Conservation (phyloP, 176 grass and related monocot genomes). For the Oryza longistaminata region DNA sequence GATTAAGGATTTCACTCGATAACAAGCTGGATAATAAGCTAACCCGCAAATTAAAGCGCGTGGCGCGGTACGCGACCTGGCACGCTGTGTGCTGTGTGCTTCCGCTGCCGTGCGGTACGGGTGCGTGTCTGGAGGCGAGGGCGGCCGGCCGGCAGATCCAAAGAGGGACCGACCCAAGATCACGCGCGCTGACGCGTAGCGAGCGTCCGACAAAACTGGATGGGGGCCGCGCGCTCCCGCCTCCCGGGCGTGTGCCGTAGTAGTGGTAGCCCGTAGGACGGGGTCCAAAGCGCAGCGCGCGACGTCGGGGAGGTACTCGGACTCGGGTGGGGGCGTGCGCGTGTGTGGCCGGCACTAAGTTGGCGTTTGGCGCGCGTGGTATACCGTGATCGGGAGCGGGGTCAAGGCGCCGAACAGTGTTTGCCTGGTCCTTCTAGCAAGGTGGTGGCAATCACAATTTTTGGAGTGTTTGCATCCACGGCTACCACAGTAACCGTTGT, state of each 20-base stretch:
- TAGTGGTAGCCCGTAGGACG: neutral
- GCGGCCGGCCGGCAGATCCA: slow-evolving; percentile 40
- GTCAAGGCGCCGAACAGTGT: neutral
- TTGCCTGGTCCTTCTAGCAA: too few relatives aligned
- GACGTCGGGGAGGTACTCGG: neutral
- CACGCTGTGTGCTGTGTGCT: neutral
- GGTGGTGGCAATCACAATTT: too few relatives aligned
- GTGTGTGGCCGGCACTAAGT: slow-evolving; percentile 30
- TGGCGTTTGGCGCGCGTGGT: slow-evolving; percentile 16
- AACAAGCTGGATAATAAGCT: too few relatives aligned
- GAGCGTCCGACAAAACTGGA: neutral
- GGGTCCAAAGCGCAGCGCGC: slow-evolving; percentile 12
- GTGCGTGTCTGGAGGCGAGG: neutral
- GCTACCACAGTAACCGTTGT: too few relatives aligned
- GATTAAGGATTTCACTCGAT: too few relatives aligned
- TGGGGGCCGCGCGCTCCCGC: neutral
- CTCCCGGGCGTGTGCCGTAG: neutral
- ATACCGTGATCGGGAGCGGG: neutral
- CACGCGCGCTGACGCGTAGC: neutral
- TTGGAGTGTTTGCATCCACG: too few relatives aligned
- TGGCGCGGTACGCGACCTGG: neutral
- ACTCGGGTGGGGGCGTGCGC: neutral
- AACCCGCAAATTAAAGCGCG: too few relatives aligned
- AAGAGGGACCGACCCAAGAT: neutral
- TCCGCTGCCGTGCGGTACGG: neutral